Evolutionary conservation across 441 rosid genomes (phyloP), one percentile per base, ranked within the genome.

Genomic region (Croton laevigatus): DNA sequence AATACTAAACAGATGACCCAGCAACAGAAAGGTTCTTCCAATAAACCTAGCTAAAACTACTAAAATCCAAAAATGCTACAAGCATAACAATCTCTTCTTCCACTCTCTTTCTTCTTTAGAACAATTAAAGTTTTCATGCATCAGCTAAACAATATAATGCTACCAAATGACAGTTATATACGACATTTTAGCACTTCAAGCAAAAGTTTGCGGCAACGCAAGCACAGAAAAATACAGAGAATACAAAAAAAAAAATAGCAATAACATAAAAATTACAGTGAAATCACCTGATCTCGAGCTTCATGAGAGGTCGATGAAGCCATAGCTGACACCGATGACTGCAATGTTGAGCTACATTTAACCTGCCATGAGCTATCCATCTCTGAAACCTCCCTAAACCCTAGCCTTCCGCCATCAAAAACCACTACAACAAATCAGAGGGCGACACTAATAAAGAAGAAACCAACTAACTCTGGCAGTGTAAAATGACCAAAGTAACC

Each of bases 311-410:
- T 34, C 40, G 85, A 70, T 0, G 81, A 73, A 68, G 82, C 75
- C 70, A 57, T 45, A 8, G 76, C 32, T 17, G 73, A 71, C 65
- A 68, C 44, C 32, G 78, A 69, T 4, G 81, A 66, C 54, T 57
- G 79, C 69, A 73, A 66, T 71, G 82, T 37, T 5, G 85, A 78
- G 63, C 80, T 81, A 46, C 76, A 61, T 77, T 85, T 85, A 67
- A 68, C 45, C 70, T 77, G 74, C 85, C 83, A 79, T 19, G 80
- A 67, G 71, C 51, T 66, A 63, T 84, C 86, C 86, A 84, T 84
- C 72, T 59, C 51, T 10, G 11, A 20, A 19, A n/a, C 36, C 70
- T 68, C 72, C 51, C 54, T 11, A 59, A 68, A 72, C 62, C 84
- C 83, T 73, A 79, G 32, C 70, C 34, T 42, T 32, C 38, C 68